Evolutionary conservation across 2,329 filamentous ascomycete species (phyloP).

Genomic region (Calonectria leucothoes): DNA sequence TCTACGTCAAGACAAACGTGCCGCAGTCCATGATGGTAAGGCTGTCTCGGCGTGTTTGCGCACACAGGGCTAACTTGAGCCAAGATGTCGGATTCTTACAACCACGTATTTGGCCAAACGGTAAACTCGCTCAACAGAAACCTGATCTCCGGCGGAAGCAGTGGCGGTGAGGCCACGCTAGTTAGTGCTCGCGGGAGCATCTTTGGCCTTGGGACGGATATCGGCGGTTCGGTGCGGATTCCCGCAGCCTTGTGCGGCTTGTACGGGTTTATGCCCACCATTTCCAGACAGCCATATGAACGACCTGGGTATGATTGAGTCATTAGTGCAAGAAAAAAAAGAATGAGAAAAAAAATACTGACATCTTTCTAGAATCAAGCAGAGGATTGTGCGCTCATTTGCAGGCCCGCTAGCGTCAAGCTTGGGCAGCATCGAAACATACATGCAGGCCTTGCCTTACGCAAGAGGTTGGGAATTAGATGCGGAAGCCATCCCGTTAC

Average conservation of each 20-base stretch:
- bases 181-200: constrained; percentile 14
- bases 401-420: constrained; percentile 18
- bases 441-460: constrained; percentile 21
- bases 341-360: background rate
- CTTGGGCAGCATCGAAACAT: constrained; percentile 13
- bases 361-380: background rate
- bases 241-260: constrained; percentile 18
- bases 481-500: constrained; percentile 3
- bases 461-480: constrained; percentile 18
- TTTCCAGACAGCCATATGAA: constrained; percentile 22
- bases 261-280: constrained; percentile 22
- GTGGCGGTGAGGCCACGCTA: constrained; percentile 18
- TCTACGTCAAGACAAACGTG: constrained; percentile 30
- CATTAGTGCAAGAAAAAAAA: too few relatives aligned
- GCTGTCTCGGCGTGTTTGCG: too few relatives aligned
- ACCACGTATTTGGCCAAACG: constrained; percentile 24
- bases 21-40: constrained; percentile 28
- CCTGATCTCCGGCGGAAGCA: constrained; percentile 25
- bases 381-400: constrained; percentile 19
- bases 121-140: constrained; percentile 19
- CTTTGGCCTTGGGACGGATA: constrained; percentile 22
- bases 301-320: constrained; percentile 3
- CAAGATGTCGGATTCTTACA: constrained; percentile 26
- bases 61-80: background rate
- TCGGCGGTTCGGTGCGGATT: constrained; percentile 24